phyloP scores from a whole-genome alignment of 108 stramenopile species.

The Epithemia pelagica region DNA sequence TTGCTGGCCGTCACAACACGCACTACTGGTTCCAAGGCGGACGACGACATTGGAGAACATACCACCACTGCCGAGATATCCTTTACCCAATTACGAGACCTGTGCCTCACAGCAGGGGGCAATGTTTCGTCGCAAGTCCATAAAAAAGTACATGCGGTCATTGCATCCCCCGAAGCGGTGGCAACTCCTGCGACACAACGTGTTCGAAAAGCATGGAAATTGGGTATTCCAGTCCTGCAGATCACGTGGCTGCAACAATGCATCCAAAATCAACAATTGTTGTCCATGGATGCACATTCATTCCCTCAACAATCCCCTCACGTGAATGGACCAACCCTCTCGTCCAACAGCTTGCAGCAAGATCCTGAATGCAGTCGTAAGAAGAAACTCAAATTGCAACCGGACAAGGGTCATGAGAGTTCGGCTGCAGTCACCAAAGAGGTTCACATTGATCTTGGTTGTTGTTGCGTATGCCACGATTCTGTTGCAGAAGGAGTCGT shows the following conservation, averaged over 20 bases:
- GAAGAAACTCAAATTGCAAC: not conserved
- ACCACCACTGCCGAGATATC: not conserved
- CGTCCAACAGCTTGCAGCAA: not conserved
- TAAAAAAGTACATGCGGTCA: slow-evolving; percentile 42
- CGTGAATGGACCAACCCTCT: slow-evolving; percentile 5
- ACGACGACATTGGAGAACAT: not conserved
- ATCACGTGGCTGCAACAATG: slow-evolving; percentile 52
- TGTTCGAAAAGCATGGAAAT: slow-evolving; percentile 67
- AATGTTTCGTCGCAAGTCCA: slow-evolving; percentile 57
- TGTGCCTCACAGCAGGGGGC: slow-evolving; percentile 40
- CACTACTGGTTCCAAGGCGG: not conserved
- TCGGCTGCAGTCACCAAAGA: slow-evolving; percentile 24
- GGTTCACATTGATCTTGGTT: slow-evolving; percentile 36
- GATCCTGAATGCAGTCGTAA: not conserved
- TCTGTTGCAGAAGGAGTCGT: slow-evolving; percentile 15
- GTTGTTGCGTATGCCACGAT: slow-evolving; percentile 80
- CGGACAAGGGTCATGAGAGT: not conserved
- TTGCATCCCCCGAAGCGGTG: slow-evolving; percentile 46
- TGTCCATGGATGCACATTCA: slow-evolving; percentile 10
- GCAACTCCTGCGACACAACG: slow-evolving; percentile 48
- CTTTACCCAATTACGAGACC: not conserved
- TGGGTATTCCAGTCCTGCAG: slow-evolving; percentile 51
- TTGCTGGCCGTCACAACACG: not conserved
- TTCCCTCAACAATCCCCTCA: slow-evolving; percentile 14
- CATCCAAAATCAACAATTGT: slow-evolving; percentile 1